Percentiles rank a stretch among this genome's conserved stretches.
These are phyloP conservation scores for Plasmodium knowlesi DNA, from an alignment of 169 alveolate species.

Conservation along the genomic window DNA sequence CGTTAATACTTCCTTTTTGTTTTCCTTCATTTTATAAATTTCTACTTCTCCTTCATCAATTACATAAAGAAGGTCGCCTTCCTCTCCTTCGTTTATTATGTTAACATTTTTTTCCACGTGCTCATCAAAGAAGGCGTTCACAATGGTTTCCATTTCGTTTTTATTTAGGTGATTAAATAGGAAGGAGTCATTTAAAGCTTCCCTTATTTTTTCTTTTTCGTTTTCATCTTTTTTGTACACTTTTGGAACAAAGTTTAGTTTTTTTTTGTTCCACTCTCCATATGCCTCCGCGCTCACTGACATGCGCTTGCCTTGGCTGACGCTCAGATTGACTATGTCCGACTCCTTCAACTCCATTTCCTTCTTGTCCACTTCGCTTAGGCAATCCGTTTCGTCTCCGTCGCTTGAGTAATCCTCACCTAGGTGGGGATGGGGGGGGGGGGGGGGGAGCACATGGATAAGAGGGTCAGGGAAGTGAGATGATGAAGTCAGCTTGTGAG, in stretches of 20 bases:
- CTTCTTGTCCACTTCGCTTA: conserved; percentile 27
- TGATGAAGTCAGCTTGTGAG: background rate
- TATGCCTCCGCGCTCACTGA: conserved; percentile 93
- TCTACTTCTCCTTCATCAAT: conserved; percentile 94
- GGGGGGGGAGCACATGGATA: background rate
- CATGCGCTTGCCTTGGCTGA: conserved; percentile 14
- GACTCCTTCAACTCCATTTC: conserved; percentile 21
- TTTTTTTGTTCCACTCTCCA: conserved; percentile 93
- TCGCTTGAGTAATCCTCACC: conserved; percentile 57
- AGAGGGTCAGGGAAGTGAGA: background rate
- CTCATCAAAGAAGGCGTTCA: conserved; percentile 93
- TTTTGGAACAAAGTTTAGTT: conserved; percentile 86
- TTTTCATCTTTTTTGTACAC: conserved; percentile 87
- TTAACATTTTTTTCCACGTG: conserved; percentile 81
- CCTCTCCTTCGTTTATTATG: conserved; percentile 96
- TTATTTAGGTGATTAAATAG: conserved; percentile 88
- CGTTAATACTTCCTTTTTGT: conserved; percentile 80
- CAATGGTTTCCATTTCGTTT: conserved; percentile 86
- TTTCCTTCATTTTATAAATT: conserved; percentile 88
- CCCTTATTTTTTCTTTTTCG: conserved; percentile 84
- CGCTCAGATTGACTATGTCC: conserved; percentile 4
- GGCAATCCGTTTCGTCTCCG: conserved; percentile 59
- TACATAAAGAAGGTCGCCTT: conserved; percentile 93
- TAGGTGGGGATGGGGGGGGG: background rate
- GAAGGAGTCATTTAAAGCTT: conserved; percentile 83